Percentiles rank a stretch among this genome's conserved stretches.
Conservation (phyloP, 129 eudicot genomes). For the Daucus carota region DH1_v3.0 NC_030385.2:31622501-31623000, state of each 20-base stretch:
- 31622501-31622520: too few relatives aligned
- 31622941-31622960: conserved; percentile 62
- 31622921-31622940: conserved; percentile 58
- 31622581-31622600: background rate
- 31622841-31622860: conserved; percentile 9
- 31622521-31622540: too few relatives aligned
- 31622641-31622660: conserved; percentile 89
- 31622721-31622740: conserved; percentile 93
- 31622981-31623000: conserved; percentile 64
- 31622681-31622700: conserved; percentile 77
- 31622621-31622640: conserved; percentile 91
- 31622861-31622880: conserved; percentile 62
- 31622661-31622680: conserved; percentile 66
- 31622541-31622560: background rate
- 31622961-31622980: conserved; percentile 58
- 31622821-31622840: background rate
- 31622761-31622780: conserved; percentile 88
- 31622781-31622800: background rate
- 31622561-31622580: background rate
- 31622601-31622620: background rate
- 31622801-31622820: background rate
- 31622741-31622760: conserved; percentile 99
- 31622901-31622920: conserved; percentile 63
- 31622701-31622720: conserved; percentile 95
- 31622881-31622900: conserved; percentile 57